Evolutionary conservation across 192 early-diverging fungal genomes (phyloP).

Genomic region (Pecoramyces ruminantium): DNA sequence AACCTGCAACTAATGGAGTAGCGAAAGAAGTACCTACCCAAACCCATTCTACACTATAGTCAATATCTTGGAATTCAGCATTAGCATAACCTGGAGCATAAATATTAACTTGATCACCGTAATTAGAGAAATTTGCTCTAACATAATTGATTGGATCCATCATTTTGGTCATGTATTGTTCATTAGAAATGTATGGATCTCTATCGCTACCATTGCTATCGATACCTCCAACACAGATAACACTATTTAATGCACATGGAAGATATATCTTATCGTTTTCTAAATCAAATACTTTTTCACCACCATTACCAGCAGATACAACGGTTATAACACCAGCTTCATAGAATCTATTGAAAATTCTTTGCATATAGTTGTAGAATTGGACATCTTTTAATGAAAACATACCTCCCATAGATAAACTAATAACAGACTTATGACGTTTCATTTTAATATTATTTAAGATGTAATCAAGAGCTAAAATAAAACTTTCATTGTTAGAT

Average conservation of each 20-base stretch:
- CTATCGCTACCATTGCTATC: neutral
- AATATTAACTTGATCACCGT: neutral
- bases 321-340: too few species aligned
- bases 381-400: too few species aligned
- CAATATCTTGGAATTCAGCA: too few species aligned
- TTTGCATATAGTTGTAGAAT: too few species aligned
- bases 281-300: too few species aligned
- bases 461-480: neutral
- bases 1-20: too few species aligned
- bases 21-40: too few species aligned
- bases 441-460: neutral
- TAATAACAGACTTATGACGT: too few species aligned
- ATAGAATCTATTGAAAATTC: too few species aligned
- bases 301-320: neutral
- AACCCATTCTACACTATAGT: too few species aligned
- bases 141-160: neutral
- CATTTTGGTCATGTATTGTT: neutral
- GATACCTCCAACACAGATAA: neutral
- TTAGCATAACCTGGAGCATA: neutral
- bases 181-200: neutral
- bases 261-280: neutral
- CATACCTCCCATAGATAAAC: too few species aligned
- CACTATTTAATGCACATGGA: neutral
- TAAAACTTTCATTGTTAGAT: neutral
- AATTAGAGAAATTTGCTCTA: neutral